Base-by-base conservation (phyloP, 768 basidiomycete genomes). In the Mycena rebaudengoi region DNA sequence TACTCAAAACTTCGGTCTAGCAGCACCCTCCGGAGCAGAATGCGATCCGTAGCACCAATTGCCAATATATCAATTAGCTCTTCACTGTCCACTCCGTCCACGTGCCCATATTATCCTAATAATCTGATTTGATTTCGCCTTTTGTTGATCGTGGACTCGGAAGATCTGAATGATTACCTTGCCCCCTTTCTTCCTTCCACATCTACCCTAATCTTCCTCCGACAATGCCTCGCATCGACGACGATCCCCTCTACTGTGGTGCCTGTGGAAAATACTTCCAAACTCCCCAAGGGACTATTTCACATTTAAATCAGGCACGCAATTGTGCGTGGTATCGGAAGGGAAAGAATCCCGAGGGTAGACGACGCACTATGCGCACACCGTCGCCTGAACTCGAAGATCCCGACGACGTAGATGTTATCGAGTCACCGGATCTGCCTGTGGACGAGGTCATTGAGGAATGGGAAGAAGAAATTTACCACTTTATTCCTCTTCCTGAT, bases 261-360 rank as follows among this genome's bases (percentile, higher is more conserved):
- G 56, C 56, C 1, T 58, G 56, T 14, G 56, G 56, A 7, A 18
- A n/a, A 8, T 4, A 6, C 6, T 48, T 48, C 45, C 7, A n/a
- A 20, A 48, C 56, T 16, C n/a, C 45, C 0, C 33, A 12, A 20
- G 56, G 25, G 14, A 58, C 33, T 7, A 18, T 14, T 16, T 48
- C 56, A 18, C 56, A 58, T 48, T 46, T 58, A 11, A 21, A 4
- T 12, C 45, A 58, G 30, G 35, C 65, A 23, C 14, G 3, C 16
- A 16, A 40, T 13, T 67, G 65, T 52, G 50, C 37, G 1, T 57
- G 62, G 46, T 67, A 66, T 32, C n/a, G 54, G 13, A 43, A 39
- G n/a, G 65, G 65, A 32, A 66, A 66, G 32, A 55, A 55, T 25
- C 53, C 44, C n/a, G 45, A 63, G 37, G 65, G 65, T 2, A 16